phyloP scores from a whole-genome alignment of 495 filamentous ascomycete genomes.

The Penicillium salamii region DNA sequence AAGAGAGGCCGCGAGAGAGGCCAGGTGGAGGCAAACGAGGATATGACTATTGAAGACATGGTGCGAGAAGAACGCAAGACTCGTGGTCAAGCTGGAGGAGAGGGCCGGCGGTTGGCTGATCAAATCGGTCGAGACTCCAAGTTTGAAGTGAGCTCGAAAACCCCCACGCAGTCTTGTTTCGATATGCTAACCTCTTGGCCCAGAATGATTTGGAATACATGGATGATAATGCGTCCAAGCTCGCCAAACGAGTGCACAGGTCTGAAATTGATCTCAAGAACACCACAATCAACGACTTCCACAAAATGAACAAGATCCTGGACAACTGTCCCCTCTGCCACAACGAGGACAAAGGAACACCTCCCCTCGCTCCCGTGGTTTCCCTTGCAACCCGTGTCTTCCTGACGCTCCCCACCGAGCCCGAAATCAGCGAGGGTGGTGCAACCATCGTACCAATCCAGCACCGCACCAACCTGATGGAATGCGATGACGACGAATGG shows the following conservation, averaged over 20 bases:
- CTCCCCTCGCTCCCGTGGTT: slow-evolving; percentile 86
- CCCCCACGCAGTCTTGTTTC: not conserved
- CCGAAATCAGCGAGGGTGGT: slow-evolving; percentile 79
- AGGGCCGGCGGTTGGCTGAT: slow-evolving; percentile 79
- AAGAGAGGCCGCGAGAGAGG: slow-evolving; percentile 79
- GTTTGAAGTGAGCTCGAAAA: slow-evolving; percentile 59
- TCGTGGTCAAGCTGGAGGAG: slow-evolving; percentile 72
- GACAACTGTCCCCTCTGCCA: slow-evolving; percentile 90
- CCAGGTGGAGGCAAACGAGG: slow-evolving; percentile 81
- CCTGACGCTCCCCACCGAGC: slow-evolving; percentile 84
- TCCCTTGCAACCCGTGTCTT: slow-evolving; percentile 84
- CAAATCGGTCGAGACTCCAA: slow-evolving; percentile 89
- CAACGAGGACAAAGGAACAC: slow-evolving; percentile 80
- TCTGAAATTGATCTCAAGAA: slow-evolving; percentile 88
- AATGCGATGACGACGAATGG: slow-evolving; percentile 99
- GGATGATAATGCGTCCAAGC: slow-evolving; percentile 90
- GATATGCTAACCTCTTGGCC: slow-evolving; percentile 24
- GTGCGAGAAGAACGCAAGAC: slow-evolving; percentile 86
- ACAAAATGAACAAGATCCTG: slow-evolving; percentile 83
- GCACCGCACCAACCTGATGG: slow-evolving; percentile 85
- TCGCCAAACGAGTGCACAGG: slow-evolving; percentile 86
- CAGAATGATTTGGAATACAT: slow-evolving; percentile 92
- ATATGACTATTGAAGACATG: slow-evolving; percentile 97
- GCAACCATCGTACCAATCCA: slow-evolving; percentile 87
- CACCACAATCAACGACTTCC: slow-evolving; percentile 81